Base-by-base conservation (phyloP, 1,284 basidiomycete genomes). In the Afroboletus lepidellus region DNA sequence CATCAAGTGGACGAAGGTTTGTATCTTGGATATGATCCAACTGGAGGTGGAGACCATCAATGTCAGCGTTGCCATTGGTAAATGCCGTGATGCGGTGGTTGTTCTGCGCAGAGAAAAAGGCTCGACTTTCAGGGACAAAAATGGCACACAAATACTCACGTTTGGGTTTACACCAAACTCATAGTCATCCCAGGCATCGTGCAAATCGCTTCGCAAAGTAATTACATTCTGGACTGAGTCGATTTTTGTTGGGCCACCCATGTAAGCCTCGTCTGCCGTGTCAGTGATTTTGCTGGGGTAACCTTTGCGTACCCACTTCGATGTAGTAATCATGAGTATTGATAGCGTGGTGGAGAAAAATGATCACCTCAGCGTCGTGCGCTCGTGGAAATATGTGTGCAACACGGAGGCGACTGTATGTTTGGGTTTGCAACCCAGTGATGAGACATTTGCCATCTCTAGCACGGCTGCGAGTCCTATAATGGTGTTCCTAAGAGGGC, bases 391-490 rank as follows among this genome's bases (percentile, higher is more conserved):
- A 48, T 42, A 48, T 42, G 24, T 48, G 47, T 3, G 24, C 32
- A 16, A 48, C 39, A 8, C 43, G 16, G 5, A 48, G 39, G n/a
- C 39, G 47, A 15, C 39, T 44, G 24, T 41, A 42, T 4, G 39
- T 48, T 30, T 48, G 38, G 1, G 32, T 42, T 34, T 36, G 29
- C 6, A 48, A 33, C 21, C 47, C 47, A 7, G 39, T 48, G 39
- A 48, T 12, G 8, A 48, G 47, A 15, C 47, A 48, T 43, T 48
- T 48, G 13, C 46, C 46, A 11, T 48, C 46, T 42, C 46, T 41
- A 25, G 34, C 27, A 34, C 16, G 24, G n/a, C 47, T 39, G 43
- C 47, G 32, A 21, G 39, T n/a, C 29, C 13, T 11, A 13, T 48
- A 48, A 16, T 48, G 30, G 16, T 21, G 39, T 43, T 27, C 32